Base-by-base conservation (phyloP, 2,329 filamentous ascomycete genomes). In the Oidium heveae region DNA sequence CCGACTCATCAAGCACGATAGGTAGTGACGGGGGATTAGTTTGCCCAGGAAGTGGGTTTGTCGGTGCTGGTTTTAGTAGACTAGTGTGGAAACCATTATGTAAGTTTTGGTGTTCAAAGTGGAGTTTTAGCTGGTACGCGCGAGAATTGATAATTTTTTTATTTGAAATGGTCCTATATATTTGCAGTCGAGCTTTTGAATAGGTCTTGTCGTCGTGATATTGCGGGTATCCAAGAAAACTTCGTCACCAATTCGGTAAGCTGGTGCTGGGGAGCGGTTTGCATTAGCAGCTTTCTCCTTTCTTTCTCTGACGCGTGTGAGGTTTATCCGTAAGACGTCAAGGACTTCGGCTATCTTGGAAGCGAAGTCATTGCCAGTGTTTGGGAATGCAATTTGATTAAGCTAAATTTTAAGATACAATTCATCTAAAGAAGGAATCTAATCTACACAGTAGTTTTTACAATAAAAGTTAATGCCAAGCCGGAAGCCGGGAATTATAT, bases 141-240 rank as follows among this genome's bases (percentile, higher is more conserved):
- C 39, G 32, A 24, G 51, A 53, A 39, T 53, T 41, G 8, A 53
- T 37, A 24, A 53, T 51, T 55, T 54, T 20, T 24, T 24, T 41
- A 56, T 28, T 44, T 16, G 32, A 12, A 43, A 56, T 32, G 44
- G 55, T 18, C 55, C 44, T 18, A 49, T 37, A 15, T 53, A 49
- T 43, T 36, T 52, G 37, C 37, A 43, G 39, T 54, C 32, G 28
- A 33, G 15, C 22, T 55, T 22, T 41, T 58, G 52, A 44, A 32
- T n/a, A 15, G 54, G 22, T 22, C 36, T 1, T 32, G 32, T 6
- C 9, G 54, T 51, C 43, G 33, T 41, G 24, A 49, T 50, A 36
- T 56, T 56, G 4, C 43, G 41, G 10, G 44, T 43, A 16, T 53
- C 36, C 2, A 56, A 18, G 16, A 39, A 28, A 8, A 54, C 55